A percentile compares a stretch with the other conserved stretches of the same genome.
phyloP scores from a whole-genome alignment of 805 yeast genomes.

The Candida koratica region DNA sequence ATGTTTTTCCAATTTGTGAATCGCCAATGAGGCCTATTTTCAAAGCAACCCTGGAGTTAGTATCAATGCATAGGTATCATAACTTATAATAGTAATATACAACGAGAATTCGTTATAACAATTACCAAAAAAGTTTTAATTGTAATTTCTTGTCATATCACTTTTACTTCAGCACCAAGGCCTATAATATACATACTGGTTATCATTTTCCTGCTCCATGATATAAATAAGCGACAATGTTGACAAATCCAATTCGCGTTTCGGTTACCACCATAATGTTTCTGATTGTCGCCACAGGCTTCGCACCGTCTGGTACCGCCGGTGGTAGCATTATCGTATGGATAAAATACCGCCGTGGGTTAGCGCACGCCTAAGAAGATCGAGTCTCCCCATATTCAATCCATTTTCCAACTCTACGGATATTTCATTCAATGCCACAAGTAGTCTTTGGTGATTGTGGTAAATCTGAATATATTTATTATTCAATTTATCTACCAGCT shows the following conservation, averaged over 20 bases:
- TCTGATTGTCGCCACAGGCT: no score
- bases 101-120: no score
- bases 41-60: conserved; percentile 51
- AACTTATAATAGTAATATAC: not conserved
- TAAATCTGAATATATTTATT: not conserved
- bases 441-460: not conserved
- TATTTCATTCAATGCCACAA: not conserved
- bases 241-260: conserved; percentile 7
- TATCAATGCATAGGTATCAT: no score
- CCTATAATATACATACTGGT: conserved; percentile 14
- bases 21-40: conserved; percentile 94
- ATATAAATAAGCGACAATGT: no score
- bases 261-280: no score
- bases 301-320: no score
- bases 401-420: not conserved
- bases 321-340: no score
- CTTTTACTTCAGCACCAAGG: no score
- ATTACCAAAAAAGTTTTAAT: no score
- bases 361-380: not conserved
- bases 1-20: conserved; percentile 93
- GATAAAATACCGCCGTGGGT: not conserved
- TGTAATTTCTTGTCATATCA: no score
- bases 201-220: conserved; percentile 14
- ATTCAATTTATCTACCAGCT: not conserved
- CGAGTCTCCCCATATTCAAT: not conserved